A percentile compares a stretch with the other conserved stretches of the same genome.
Evolutionary conservation across 352 stramenopile genomes (phyloP).

Genomic region (Phytophthora fragariae): DNA sequence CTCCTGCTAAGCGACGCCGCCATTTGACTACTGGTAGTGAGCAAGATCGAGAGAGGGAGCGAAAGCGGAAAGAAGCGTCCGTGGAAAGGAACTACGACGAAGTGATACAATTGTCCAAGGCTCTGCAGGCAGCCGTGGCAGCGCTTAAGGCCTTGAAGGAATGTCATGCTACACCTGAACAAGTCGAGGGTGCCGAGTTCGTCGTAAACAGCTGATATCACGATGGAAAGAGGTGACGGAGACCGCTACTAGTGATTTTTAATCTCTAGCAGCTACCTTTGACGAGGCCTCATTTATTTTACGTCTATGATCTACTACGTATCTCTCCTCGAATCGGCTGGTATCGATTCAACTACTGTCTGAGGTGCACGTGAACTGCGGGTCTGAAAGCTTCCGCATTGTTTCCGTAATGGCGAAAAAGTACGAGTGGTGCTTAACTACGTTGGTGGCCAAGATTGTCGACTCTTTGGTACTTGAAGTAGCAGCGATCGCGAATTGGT

Average conservation of each 20-base stretch:
- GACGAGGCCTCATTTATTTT: not conserved
- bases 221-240: not conserved
- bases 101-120: not conserved
- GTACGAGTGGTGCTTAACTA: not conserved
- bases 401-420: not conserved
- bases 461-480: not conserved
- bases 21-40: no score
- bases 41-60: not conserved
- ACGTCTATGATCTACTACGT: no score
- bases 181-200: not conserved
- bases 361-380: not conserved
- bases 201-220: not conserved
- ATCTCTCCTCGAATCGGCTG: no score
- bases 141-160: not conserved
- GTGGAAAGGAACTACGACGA: not conserved
- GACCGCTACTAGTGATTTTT: not conserved
- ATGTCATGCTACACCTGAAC: not conserved
- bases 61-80: not conserved
- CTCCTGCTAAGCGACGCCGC: not conserved
- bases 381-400: not conserved
- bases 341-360: no score
- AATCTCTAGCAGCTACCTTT: not conserved
- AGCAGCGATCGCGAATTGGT: conserved; percentile 27
- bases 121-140: not conserved
- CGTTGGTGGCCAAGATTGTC: not conserved